Conservation (phyloP, 2,329 filamentous ascomycete genomes). For the Lecanoromycetidae sp. region DNA sequence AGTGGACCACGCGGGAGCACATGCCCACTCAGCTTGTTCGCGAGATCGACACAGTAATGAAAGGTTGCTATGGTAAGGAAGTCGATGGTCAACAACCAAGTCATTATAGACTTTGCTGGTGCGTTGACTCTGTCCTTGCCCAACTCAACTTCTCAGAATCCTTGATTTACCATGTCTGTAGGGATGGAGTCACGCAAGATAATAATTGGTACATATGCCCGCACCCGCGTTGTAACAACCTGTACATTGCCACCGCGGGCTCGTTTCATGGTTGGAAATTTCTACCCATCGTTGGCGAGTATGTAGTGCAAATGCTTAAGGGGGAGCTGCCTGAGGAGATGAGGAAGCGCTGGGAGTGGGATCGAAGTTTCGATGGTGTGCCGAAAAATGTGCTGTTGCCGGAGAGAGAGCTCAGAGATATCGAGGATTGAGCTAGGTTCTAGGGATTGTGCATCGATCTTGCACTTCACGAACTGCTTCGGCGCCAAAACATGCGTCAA, state of each 20-base stretch:
- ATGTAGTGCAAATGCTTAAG: constrained; percentile 24
- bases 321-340: constrained; percentile 8
- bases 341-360: constrained; percentile 7
- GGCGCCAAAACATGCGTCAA: no score
- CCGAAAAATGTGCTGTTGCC: constrained; percentile 1
- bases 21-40: constrained; percentile 2
- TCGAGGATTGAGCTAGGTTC: neutral
- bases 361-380: neutral
- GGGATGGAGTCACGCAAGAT: constrained; percentile 12
- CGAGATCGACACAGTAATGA: constrained; percentile 9
- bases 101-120: constrained; percentile 13
- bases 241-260: constrained; percentile 51
- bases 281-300: constrained; percentile 49
- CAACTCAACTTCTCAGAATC: neutral
- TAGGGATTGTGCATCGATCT: neutral
- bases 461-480: no score
- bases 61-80: constrained; percentile 6
- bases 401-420: constrained; percentile 2
- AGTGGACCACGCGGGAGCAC: neutral
- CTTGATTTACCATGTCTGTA: constrained; percentile 34
- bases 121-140: no score
- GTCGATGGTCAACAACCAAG: neutral
- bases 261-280: constrained; percentile 58
- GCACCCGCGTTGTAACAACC: constrained; percentile 29
- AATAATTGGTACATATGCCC: constrained; percentile 13